Evolutionary conservation across 176 grass and related monocot genomes (phyloP).

Genomic region (Oryza glaberrima): DNA sequence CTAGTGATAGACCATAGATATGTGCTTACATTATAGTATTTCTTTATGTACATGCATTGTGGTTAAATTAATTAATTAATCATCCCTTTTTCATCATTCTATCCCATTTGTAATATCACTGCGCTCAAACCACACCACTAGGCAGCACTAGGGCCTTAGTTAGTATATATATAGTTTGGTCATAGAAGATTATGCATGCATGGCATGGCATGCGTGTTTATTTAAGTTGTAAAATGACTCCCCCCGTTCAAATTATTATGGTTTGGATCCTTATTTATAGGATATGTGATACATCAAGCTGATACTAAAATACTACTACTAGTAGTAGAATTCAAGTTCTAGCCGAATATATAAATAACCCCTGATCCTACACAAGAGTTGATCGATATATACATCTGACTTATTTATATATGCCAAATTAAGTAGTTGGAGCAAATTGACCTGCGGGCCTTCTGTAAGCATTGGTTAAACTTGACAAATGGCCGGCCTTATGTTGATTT

Average conservation of each 20-base stretch:
- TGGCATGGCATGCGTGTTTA: neutral
- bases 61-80: neutral
- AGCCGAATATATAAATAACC: neutral
- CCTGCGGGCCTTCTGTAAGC: neutral
- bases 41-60: neutral
- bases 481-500: constrained; percentile 17
- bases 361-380: neutral
- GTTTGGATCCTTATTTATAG: constrained; percentile 25
- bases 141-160: neutral
- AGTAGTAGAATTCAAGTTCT: neutral
- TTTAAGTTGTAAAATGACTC: neutral
- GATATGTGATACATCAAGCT: constrained; percentile 1
- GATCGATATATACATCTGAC: neutral
- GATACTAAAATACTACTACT: neutral
- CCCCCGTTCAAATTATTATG: constrained; percentile 24
- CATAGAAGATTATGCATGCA: constrained; percentile 4
- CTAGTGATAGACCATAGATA: neutral
- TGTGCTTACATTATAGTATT: no score
- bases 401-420: neutral
- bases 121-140: neutral
- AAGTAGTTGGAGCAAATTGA: neutral
- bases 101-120: neutral
- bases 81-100: neutral
- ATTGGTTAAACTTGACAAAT: constrained; percentile 29
- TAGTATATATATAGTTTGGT: neutral